Evolutionary conservation across 805 yeast genomes (phyloP).

Genomic region (Candida caryicola): DNA sequence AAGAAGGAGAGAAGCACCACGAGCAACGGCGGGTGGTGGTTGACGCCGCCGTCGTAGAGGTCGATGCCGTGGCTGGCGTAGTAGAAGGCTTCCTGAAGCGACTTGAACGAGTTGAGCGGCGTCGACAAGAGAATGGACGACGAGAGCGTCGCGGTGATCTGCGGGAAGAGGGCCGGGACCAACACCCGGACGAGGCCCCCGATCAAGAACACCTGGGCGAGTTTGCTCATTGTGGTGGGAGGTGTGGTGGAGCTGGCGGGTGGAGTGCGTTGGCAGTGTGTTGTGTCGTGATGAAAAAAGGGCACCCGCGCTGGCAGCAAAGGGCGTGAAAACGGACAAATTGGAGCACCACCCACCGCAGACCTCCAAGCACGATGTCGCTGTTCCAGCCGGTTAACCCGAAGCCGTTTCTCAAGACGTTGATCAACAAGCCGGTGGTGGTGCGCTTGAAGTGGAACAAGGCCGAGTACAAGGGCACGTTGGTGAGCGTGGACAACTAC

Average conservation of each 20-base stretch:
- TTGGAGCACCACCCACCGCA: too few relatives aligned
- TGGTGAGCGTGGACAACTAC: constrained; percentile 82
- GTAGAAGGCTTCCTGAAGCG: constrained; percentile 35
- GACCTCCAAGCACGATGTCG: too few relatives aligned
- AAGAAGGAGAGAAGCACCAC: constrained; percentile 48
- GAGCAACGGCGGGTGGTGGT: constrained; percentile 80
- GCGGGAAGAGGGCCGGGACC: constrained; percentile 35
- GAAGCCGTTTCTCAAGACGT: constrained; percentile 79
- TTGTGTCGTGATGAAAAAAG: too few relatives aligned
- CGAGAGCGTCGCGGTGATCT: constrained; percentile 23
- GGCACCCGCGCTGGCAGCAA: too few relatives aligned
- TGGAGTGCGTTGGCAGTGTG: neutral
- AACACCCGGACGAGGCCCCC: constrained; percentile 35
- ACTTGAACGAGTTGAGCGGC: constrained; percentile 66
- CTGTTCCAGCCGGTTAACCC: constrained; percentile 73
- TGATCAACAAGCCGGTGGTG: constrained; percentile 65
- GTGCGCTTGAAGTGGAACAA: constrained; percentile 88
- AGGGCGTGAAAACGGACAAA: too few relatives aligned
- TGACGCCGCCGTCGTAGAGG: constrained; percentile 81
- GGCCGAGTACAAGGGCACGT: constrained; percentile 79
- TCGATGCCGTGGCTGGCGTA: constrained; percentile 49
- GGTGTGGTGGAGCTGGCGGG: neutral
- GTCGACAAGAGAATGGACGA: constrained; percentile 63
- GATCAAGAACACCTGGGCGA: constrained; percentile 19
- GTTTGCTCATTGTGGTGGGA: constrained; percentile 17